A percentile compares a stretch with the other conserved stretches of the same genome.
phyloP scores from a whole-genome alignment of 2,329 filamentous ascomycete species.

The Fusarium sp. region DNA sequence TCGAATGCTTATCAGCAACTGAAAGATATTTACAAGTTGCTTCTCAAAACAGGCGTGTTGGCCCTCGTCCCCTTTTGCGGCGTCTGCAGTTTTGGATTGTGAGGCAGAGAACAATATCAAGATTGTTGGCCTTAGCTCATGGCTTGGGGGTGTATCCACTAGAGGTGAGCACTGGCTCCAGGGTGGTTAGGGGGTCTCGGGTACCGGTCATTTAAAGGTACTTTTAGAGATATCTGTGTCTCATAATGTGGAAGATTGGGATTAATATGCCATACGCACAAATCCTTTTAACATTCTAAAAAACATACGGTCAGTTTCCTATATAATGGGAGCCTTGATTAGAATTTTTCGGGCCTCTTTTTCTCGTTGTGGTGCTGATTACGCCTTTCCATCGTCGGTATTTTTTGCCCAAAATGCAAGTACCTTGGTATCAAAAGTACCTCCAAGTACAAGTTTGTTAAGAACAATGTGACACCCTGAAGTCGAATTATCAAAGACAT shows the following conservation, averaged over 20 bases:
- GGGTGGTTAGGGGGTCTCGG: not conserved
- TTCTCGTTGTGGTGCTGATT: not conserved
- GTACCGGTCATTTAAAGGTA: conserved; percentile 6
- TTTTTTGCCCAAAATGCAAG: not conserved
- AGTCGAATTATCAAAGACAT: not conserved
- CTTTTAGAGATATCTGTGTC: not conserved
- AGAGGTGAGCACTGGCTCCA: conserved; percentile 13
- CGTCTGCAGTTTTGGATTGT: conserved; percentile 44
- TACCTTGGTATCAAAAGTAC: conserved; percentile 10
- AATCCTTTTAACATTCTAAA: not conserved
- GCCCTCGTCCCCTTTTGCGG: conserved; percentile 40
- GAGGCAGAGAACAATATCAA: conserved; percentile 49
- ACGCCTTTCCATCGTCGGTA: not conserved
- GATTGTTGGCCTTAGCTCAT: conserved; percentile 36
- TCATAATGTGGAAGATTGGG: no score
- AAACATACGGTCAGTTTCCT: accelerated
- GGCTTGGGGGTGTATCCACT: conserved; percentile 28
- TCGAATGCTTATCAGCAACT: not conserved
- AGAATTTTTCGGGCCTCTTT: accelerated
- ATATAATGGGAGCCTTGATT: accelerated
- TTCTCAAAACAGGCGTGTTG: conserved; percentile 22
- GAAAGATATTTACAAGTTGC: conserved; percentile 4
- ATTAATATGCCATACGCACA: not conserved
- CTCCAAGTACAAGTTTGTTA: not conserved
- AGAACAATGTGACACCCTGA: conserved; percentile 10